phyloP scores from a whole-genome alignment of 1,284 basidiomycete genomes.

The Leccinum angustisporum region DNA sequence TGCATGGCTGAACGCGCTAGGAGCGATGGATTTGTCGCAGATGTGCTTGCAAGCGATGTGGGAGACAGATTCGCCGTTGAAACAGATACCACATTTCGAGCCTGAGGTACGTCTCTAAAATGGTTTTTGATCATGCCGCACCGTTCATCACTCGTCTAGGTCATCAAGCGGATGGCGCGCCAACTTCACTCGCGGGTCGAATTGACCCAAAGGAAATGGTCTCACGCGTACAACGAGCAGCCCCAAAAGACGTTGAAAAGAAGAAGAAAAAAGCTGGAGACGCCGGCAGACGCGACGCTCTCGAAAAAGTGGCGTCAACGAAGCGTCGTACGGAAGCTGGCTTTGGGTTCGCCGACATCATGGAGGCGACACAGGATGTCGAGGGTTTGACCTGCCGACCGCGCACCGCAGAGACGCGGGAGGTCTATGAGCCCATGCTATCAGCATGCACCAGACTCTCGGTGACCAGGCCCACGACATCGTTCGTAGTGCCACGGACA shows the following conservation, averaged over 20 bases:
- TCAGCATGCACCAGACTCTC: slow-evolving; percentile 79
- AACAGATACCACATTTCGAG: too few relatives aligned
- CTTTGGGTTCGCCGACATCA: slow-evolving; percentile 84
- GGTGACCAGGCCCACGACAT: slow-evolving; percentile 97
- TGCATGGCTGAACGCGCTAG: too few relatives aligned
- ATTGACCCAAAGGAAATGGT: slow-evolving; percentile 95
- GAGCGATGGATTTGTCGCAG: too few relatives aligned
- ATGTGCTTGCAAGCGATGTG: too few relatives aligned
- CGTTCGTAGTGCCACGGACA: slow-evolving; percentile 92
- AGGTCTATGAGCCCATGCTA: slow-evolving; percentile 93
- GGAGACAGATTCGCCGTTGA: too few relatives aligned
- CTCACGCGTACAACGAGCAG: slow-evolving; percentile 80
- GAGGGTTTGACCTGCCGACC: slow-evolving; percentile 94
- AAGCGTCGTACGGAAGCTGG: slow-evolving; percentile 56
- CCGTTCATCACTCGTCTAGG: too few relatives aligned
- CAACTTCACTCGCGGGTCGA: slow-evolving; percentile 88
- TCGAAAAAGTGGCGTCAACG: slow-evolving; percentile 53
- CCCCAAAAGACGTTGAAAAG: slow-evolving; percentile 92
- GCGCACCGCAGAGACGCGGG: slow-evolving; percentile 89
- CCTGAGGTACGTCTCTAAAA: too few relatives aligned
- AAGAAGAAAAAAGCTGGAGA: slow-evolving; percentile 81
- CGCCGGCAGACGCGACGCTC: slow-evolving; percentile 44
- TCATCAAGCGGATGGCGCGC: slow-evolving; percentile 95
- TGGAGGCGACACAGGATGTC: slow-evolving; percentile 90
- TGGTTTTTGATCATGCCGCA: too few relatives aligned